Base-by-base conservation (phyloP, 768 basidiomycete species). In the Aureoboletus auriporus region DNA sequence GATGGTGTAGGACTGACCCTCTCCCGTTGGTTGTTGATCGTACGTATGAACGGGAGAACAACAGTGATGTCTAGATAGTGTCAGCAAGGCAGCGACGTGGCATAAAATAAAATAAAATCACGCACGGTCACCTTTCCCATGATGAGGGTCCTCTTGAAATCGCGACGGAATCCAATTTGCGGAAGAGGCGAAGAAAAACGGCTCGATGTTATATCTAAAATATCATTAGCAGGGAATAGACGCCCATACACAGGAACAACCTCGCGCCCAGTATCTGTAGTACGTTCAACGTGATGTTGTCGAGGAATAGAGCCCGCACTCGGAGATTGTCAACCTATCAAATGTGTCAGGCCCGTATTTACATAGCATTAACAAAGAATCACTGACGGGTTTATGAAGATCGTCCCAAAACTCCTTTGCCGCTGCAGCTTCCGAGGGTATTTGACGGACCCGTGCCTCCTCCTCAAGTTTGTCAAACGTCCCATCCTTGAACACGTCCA, bases 161-260 rank as follows among this genome's bases (percentile, higher is more conserved):
- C 72, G 69, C 0, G 71, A 69, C 2, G 73, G 72, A 39, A 73
- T 73, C 64, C 70, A 68, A 47, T 72, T 71, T 14, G 71, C 47
- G 0, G 74, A 73, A 0, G 71, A 73, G 12, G 72, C 68, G 45
- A 72, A 75, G 57, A 72, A 75, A 53, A 75, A 73, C 0, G 74
- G 72, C 47, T 75, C 72, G 26, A 74, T 65, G 44, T 69, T 56
- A 41, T 69, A 74, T 37, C 74, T 75, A 36, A 6, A 23, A 27
- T 12, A 10, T 30, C 33, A 46, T 49, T 35, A 63, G 43, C n/a
- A 43, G 3, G 2, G 10, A 12, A 43, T 17, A 39, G 3, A 40
- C 16, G 17, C 35, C 29, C 12, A 8, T 16, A 16, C 10, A 23
- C 8, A 27, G 8, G 12, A 14, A 59, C 62, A 4, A 73, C 73